Evolutionary conservation across 1,139 yeast species (phyloP).

Genomic region (Sugiyamaella neomexicana): DNA sequence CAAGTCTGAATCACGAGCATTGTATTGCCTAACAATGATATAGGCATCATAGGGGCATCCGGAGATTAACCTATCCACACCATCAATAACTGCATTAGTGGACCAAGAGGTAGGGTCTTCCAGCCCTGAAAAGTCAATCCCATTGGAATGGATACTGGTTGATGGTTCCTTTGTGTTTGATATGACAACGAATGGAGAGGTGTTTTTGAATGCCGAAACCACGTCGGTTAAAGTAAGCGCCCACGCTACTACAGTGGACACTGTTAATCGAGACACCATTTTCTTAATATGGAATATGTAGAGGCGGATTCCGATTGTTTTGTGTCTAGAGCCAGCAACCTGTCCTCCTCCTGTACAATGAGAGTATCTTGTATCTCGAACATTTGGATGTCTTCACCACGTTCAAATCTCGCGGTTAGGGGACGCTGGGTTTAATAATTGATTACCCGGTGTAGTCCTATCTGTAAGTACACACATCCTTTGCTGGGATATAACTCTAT

Average conservation of each 20-base stretch:
- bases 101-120: conserved; percentile 11
- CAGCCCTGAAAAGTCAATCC: conserved; percentile 7
- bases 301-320: too few species aligned
- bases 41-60: conserved; percentile 43
- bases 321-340: too few species aligned
- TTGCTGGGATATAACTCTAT: too few species aligned
- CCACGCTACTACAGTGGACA: background rate
- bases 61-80: conserved; percentile 28
- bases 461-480: too few species aligned
- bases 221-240: conserved; percentile 1
- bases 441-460: too few species aligned
- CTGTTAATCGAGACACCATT: background rate
- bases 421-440: too few species aligned
- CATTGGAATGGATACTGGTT: background rate
- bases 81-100: conserved; percentile 22
- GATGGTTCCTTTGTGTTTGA: conserved; percentile 20
- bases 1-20: conserved; percentile 39
- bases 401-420: too few species aligned
- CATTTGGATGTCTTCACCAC: background rate
- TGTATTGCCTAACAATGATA: conserved; percentile 42
- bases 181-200: conserved; percentile 27
- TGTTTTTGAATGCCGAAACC: conserved; percentile 24
- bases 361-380: too few species aligned
- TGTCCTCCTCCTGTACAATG: too few species aligned
- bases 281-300: background rate